Evolutionary conservation across 192 early-diverging fungal genomes (phyloP).

Genomic region (Spinellus fusiger): DNA sequence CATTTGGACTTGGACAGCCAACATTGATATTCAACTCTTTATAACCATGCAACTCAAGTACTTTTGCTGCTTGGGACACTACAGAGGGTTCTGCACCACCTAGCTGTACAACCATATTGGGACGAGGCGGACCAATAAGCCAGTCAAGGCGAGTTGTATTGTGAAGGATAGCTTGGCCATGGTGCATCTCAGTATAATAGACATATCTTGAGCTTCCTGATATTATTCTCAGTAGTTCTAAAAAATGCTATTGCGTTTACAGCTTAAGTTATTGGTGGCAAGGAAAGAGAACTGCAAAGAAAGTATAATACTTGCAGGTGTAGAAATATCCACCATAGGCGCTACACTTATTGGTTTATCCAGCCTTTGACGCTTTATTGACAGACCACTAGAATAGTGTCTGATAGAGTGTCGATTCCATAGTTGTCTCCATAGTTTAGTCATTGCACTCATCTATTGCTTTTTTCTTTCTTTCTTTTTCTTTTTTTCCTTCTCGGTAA

Average conservation of each 20-base stretch:
- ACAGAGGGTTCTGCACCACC: conserved; percentile 43
- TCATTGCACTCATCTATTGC: background rate
- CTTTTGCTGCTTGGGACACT: conserved; percentile 44
- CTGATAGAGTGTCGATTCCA: background rate
- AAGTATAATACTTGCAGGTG: conserved; percentile 37
- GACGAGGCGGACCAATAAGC: conserved; percentile 41
- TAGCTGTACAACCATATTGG: conserved; percentile 51
- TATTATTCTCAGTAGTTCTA: conserved; percentile 59
- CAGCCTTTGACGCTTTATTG: background rate
- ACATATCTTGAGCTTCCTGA: conserved; percentile 48
- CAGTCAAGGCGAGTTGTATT: conserved; percentile 32
- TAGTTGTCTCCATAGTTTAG: background rate
- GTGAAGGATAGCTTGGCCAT: conserved; percentile 46
- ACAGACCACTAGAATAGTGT: background rate
- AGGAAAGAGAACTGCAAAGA: background rate
- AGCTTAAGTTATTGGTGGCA: background rate
- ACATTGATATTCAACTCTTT: conserved; percentile 63
- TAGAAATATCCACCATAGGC: conserved; percentile 76
- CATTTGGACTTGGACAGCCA: conserved; percentile 66
- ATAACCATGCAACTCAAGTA: conserved; percentile 51
- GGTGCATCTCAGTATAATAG: conserved; percentile 74
- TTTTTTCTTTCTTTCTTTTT: background rate
- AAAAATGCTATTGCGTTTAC: conserved; percentile 39
- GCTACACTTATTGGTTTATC: conserved; percentile 42
- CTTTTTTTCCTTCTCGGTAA: background rate